Base-by-base conservation (phyloP, 1,139 yeast genomes). In the Saccharomyces hybrid region DNA sequence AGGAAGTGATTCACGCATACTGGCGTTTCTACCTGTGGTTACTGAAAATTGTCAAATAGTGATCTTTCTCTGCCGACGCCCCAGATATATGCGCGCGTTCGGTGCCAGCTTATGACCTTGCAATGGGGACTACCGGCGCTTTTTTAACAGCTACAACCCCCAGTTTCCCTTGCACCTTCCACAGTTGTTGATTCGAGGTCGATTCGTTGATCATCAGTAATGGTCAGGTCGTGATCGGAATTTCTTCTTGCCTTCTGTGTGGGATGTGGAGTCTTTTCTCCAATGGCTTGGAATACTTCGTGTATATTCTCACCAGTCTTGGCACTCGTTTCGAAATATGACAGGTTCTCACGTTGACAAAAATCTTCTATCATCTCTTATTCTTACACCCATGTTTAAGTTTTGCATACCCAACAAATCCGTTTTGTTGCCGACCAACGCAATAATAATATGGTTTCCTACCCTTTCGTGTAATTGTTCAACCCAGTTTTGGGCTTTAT, bases 401-500 rank as follows among this genome's bases (percentile, higher is more conserved):
- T 69, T 69, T 19, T 38, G 24, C 11, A 16, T 38, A 19, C 11
- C 9, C 69, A 83, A 72, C 52, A 93, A 76, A 73, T 93, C 99
- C 59, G 81, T 80, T 73, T 93, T 90, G 75, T 93, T 93, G 31
- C 97, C 99, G 34, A 91, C 96, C 50, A 93, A 77, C 2, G 98
- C 98, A 70, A 93, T 91, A 55, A 90, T 83, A 59, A 93, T 93
- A 63, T 86, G 90, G 60, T 89, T 89, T 32, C 88, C 78, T 21
- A 98, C 98, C 73, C 91, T 98, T 62, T 95, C 97, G 66, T 89
- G 96, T 63, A 93, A 78, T 71, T 93, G 98, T 67, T 89, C 89
- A 56, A 93, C 97, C 99, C 99, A 93, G 73, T 91, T 97, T 65
- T 98, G 85, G 14, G 98, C 99, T 72, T 93, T 91, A 67, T 91